Percentiles rank a stretch among this genome's conserved stretches.
Conservation (phyloP, 441 rosid genomes). For the Populus tomentosa region DNA sequence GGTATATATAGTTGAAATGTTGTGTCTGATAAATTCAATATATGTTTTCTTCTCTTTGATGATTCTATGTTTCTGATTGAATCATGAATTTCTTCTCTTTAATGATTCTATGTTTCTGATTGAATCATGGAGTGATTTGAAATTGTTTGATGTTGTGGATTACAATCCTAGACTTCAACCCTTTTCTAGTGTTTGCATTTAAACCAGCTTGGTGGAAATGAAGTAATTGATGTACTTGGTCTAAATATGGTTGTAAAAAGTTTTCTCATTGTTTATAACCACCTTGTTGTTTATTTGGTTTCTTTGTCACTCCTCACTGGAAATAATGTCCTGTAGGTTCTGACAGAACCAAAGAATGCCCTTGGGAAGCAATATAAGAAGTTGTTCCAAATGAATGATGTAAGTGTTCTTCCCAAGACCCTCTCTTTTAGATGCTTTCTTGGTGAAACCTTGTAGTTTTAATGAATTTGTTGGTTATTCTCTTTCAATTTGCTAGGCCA, state of each 20-base stretch:
- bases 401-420: constrained; percentile 33
- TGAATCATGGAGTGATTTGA: background rate
- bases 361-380: constrained; percentile 93
- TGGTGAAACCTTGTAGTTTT: background rate
- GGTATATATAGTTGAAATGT: constrained; percentile 34
- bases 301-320: background rate
- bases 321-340: constrained; percentile 48
- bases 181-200: background rate
- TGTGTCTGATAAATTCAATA: background rate
- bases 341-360: constrained; percentile 95
- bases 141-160: background rate
- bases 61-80: background rate
- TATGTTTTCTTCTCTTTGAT: background rate
- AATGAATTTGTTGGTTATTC: background rate
- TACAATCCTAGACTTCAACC: background rate
- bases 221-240: constrained; percentile 1
- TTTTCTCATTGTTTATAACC: background rate
- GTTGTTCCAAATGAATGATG: constrained; percentile 92
- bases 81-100: background rate
- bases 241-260: no score
- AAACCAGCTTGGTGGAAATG: background rate
- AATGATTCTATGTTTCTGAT: background rate
- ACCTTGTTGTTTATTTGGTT: background rate
- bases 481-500: background rate
- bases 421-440: constrained; percentile 12